These are phyloP conservation scores for Ceratocystis harringtonii DNA, from an alignment of 2,329 filamentous ascomycete genomes.

Conservation along the genomic window DNA sequence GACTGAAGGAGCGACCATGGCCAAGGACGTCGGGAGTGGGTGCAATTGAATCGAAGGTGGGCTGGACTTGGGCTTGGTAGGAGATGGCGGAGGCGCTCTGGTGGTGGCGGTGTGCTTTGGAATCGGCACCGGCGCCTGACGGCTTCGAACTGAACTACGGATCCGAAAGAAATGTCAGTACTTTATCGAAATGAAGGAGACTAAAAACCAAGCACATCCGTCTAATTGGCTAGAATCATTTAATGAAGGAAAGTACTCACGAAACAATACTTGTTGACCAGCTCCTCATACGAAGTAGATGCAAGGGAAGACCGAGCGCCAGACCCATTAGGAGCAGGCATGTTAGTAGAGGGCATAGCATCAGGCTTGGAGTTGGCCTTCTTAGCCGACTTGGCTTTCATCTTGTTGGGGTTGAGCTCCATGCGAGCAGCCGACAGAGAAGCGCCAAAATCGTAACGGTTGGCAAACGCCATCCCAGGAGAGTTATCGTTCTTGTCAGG, in stretches of 20 bases:
- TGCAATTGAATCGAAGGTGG: neutral
- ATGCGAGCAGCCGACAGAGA: conserved; percentile 73
- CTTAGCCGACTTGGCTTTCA: conserved; percentile 34
- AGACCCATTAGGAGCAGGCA: conserved; percentile 4
- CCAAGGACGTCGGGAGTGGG: neutral
- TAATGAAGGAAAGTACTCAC: conserved; percentile 48
- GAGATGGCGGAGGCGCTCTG: neutral
- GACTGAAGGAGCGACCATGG: conserved; percentile 1
- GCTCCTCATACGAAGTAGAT: conserved; percentile 84
- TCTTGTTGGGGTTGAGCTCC: conserved; percentile 22
- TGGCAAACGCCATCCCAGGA: conserved; percentile 50
- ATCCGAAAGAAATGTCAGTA: conserved; percentile 19
- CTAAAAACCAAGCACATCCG: no score
- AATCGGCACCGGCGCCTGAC: conserved; percentile 5
- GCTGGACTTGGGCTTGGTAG: neutral
- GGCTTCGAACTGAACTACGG: conserved; percentile 17
- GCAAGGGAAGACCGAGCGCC: conserved; percentile 46
- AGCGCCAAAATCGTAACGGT: conserved; percentile 91
- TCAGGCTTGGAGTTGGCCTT: conserved; percentile 71
- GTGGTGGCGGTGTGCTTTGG: conserved; percentile 4
- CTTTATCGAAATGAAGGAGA: conserved; percentile 18
- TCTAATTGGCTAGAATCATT: neutral
- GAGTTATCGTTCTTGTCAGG: conserved; percentile 14
- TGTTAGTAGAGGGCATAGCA: conserved; percentile 6
- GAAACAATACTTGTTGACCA: conserved; percentile 99